A percentile compares a stretch with the other conserved stretches of the same genome.
These are phyloP conservation scores for Wickerhamomyces chambardii DNA, from an alignment of 805 yeast genomes.

Conservation along the genomic window DNA sequence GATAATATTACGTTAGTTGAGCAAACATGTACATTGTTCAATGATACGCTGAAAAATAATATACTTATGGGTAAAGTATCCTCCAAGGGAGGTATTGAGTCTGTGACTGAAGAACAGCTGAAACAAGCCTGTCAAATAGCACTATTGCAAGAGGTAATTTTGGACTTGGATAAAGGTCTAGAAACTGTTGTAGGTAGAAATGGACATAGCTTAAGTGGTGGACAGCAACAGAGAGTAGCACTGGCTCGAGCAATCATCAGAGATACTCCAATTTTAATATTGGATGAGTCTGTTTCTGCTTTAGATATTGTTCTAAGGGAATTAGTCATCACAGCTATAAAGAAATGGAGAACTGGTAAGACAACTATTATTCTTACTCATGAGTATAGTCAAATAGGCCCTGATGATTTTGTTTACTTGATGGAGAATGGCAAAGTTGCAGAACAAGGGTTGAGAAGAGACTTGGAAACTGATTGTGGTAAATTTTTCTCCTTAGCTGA, in stretches of 20 bases:
- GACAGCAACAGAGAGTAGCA: conserved; percentile 80
- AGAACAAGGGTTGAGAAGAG: conserved; percentile 31
- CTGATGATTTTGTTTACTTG: conserved; percentile 48
- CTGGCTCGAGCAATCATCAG: conserved; percentile 75
- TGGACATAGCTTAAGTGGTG: conserved; percentile 67
- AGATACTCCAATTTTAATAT: conserved; percentile 64
- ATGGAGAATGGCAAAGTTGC: conserved; percentile 51
- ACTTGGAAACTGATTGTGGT: conserved; percentile 17
- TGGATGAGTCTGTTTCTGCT: conserved; percentile 87
- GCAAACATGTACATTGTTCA: conserved; percentile 60
- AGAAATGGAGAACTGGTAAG: conserved; percentile 50
- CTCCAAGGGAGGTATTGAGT: conserved; percentile 8
- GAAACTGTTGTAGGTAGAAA: conserved; percentile 40
- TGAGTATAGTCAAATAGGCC: conserved; percentile 47
- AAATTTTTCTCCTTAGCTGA: conserved; percentile 9
- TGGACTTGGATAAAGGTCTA: conserved; percentile 41
- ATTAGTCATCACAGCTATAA: conserved; percentile 38
- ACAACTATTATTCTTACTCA: conserved; percentile 84
- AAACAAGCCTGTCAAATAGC: conserved; percentile 44
- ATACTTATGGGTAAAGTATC: conserved; percentile 39
- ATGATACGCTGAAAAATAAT: conserved; percentile 54
- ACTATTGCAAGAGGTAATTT: conserved; percentile 38
- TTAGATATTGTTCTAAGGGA: conserved; percentile 48
- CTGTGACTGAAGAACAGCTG: conserved; percentile 17
- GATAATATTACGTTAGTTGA: conserved; percentile 65